A percentile compares a stretch with the other conserved stretches of the same genome.
phyloP scores from a whole-genome alignment of 2,329 filamentous ascomycete genomes.

The Beauveria brongniartii region DNA sequence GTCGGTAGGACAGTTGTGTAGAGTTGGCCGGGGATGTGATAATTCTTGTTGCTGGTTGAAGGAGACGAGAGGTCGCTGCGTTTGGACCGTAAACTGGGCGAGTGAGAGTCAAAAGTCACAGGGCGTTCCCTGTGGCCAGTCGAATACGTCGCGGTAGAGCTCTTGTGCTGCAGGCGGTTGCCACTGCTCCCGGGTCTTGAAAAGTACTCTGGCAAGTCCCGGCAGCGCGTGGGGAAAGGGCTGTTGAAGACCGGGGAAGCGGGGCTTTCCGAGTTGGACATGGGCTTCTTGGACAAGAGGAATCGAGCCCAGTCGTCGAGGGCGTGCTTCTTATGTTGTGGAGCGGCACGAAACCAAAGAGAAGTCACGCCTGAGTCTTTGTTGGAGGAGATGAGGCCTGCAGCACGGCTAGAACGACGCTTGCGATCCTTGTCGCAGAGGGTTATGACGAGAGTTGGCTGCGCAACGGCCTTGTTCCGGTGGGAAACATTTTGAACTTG shows the following conservation, averaged over 20 bases:
- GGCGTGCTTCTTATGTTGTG: constrained; percentile 41
- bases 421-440: constrained; percentile 55
- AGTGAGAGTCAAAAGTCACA: constrained; percentile 46
- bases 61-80: constrained; percentile 56
- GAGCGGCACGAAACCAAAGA: constrained; percentile 48
- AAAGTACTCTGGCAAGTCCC: constrained; percentile 34
- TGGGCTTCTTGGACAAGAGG: constrained; percentile 38
- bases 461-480: constrained; percentile 51
- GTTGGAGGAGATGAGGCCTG: constrained; percentile 42
- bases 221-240: constrained; percentile 37
- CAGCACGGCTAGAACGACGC: constrained; percentile 55
- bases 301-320: constrained; percentile 53
- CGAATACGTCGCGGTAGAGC: constrained; percentile 39
- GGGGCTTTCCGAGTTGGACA: constrained; percentile 44
- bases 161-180: constrained; percentile 37
- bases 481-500: constrained; percentile 51
- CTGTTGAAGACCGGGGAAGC: constrained; percentile 46
- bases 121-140: constrained; percentile 40
- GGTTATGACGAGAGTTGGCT: constrained; percentile 52
- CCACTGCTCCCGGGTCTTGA: constrained; percentile 35
- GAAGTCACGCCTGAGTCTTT: constrained; percentile 42
- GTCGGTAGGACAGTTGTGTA: constrained; percentile 44
- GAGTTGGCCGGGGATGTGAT: constrained; percentile 34
- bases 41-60: constrained; percentile 38
- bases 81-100: constrained; percentile 53